These are phyloP conservation scores for Ceratobasidium sp. DNA, from an alignment of 1,284 basidiomycete species.

Conservation along the genomic window DNA sequence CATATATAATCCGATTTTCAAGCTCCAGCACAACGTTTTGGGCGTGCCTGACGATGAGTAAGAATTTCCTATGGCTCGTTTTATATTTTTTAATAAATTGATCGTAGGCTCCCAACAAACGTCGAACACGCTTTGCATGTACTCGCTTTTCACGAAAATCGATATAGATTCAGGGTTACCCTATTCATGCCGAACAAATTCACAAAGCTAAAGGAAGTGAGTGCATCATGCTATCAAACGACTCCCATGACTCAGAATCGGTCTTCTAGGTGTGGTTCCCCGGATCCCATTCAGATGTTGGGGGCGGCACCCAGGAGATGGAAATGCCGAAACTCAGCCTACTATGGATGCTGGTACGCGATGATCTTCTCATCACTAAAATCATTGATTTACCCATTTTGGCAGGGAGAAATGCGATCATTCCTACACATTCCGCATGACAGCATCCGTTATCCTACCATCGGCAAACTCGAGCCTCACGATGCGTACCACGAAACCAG, in stretches of 20 bases:
- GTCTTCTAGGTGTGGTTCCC: conserved; percentile 21
- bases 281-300: conserved; percentile 40
- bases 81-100: neutral
- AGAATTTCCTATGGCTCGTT: neutral
- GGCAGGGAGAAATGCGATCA: neutral
- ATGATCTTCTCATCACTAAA: too few species aligned
- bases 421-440: neutral
- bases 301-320: conserved; percentile 23
- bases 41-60: neutral
- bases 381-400: neutral
- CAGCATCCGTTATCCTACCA: neutral
- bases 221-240: neutral
- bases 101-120: conserved; percentile 16
- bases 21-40: neutral
- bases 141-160: conserved; percentile 32
- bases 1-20: conserved; percentile 9
- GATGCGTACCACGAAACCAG: neutral
- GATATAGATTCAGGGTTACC: conserved; percentile 10
- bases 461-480: neutral
- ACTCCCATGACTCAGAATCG: neutral
- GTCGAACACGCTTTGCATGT: conserved; percentile 39
- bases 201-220: conserved; percentile 18
- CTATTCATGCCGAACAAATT: neutral
- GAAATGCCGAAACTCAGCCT: conserved; percentile 7
- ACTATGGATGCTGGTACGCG: neutral